Evolutionary conservation across 1,139 yeast genomes (phyloP), one percentile per base, ranked within the genome.

Genomic region (Blastobotrys malaysiensis): DNA sequence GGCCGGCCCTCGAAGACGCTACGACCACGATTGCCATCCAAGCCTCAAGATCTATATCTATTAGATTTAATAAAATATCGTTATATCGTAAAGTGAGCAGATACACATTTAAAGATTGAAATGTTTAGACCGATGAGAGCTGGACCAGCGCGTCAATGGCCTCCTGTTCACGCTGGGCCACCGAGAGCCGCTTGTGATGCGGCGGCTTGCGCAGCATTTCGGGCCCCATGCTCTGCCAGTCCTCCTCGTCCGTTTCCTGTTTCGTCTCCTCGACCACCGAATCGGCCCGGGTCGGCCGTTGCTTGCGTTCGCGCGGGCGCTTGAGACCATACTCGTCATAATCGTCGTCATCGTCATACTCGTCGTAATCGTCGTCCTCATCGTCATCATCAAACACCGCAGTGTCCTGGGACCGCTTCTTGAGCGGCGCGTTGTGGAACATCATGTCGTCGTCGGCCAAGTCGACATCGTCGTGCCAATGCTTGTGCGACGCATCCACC

Each of bases 151-250:
- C 75, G 46, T 68, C 70, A 22, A 71, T 64, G 14, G 75, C 75
- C 50, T 70, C 74, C 57, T 65, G 68, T 58, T 71, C 75, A 45
- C 68, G 60, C 56, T 58, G 9, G 58, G 50, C 16, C 56, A 53
- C 47, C 57, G 53, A 16, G 54, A 49, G 43, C 45, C 54, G 16
- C 52, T 57, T 24, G 44, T 43, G 45, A 48, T 27, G 46, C 53
- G 39, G 54, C 52, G 49, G 47, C 50, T 31, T 61, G 60, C 76
- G 69, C 49, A 73, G 61, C 31, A 71, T 64, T 43, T 68, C 85
- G 0, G 97, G 89, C 1, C 97, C 97, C 53, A 90, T 85, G 0
- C 89, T 75, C 59, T 84, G 88, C 98, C 98, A 90, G 70, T 90
- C 97, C 69, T 90, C 98, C 66, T 91, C 97, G 70, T 90, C 98